Evolutionary conservation across 768 basidiomycete species (phyloP).

Genomic region (Leccinum broughii): DNA sequence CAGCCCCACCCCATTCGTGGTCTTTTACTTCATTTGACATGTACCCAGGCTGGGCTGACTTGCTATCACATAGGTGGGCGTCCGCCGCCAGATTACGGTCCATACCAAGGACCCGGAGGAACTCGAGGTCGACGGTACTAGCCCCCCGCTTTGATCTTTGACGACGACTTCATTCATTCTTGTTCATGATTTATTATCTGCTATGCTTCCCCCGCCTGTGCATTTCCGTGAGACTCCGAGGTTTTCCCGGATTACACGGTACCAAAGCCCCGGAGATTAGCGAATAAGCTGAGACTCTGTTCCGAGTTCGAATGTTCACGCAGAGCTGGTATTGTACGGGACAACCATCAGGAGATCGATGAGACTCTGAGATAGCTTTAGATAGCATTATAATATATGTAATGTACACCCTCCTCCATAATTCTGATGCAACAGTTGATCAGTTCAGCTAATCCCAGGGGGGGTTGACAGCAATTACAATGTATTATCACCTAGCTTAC

Average conservation of each 20-base stretch:
- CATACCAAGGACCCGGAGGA: constrained; percentile 74
- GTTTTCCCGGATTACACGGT: constrained; percentile 1
- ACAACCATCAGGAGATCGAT: background rate
- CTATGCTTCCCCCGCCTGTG: constrained; percentile 3
- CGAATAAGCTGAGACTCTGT: background rate
- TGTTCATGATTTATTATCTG: constrained; percentile 19
- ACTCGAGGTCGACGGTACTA: constrained; percentile 46
- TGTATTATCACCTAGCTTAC: too few species aligned
- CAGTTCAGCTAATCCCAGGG: too few species aligned
- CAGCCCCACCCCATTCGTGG: constrained; percentile 44
- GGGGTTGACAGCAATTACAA: too few species aligned
- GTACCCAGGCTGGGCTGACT: constrained; percentile 8
- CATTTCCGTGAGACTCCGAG: background rate
- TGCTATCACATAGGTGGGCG: constrained; percentile 48
- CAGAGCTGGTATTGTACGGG: background rate
- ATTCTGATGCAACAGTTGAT: too few species aligned
- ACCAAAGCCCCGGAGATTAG: background rate
- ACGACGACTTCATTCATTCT: constrained; percentile 4
- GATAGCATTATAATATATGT: too few species aligned
- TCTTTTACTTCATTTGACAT: background rate
- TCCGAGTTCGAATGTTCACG: background rate
- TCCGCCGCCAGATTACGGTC: constrained; percentile 85
- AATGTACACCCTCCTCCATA: too few species aligned
- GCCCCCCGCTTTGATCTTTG: background rate
- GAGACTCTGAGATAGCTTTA: too few species aligned